A percentile compares a stretch with the other conserved stretches of the same genome.
These are phyloP conservation scores for Fusarium sp. DNA, from an alignment of 2,329 filamentous ascomycete genomes.

Conservation along the genomic window DNA sequence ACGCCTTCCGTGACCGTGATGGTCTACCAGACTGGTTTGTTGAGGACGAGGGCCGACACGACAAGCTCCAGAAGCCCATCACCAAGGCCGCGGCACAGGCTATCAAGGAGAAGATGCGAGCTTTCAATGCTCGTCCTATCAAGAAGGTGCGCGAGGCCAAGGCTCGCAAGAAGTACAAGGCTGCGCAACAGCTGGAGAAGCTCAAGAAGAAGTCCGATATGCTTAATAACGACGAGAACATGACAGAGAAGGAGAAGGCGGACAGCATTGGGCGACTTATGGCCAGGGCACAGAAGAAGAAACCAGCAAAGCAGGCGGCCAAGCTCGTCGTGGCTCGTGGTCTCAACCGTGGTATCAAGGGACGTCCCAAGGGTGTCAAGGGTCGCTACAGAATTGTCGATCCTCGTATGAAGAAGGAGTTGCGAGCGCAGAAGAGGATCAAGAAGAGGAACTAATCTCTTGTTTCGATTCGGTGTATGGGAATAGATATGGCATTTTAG, in stretches of 20 bases:
- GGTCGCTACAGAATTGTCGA: conserved; percentile 98
- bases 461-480: neutral
- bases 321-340: conserved; percentile 91
- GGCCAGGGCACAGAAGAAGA: conserved; percentile 84
- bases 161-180: conserved; percentile 96
- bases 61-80: conserved; percentile 87
- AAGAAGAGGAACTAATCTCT: conserved; percentile 72
- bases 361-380: conserved; percentile 90
- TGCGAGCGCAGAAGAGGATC: conserved; percentile 83
- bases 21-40: conserved; percentile 98
- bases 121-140: conserved; percentile 94
- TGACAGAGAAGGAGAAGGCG: conserved; percentile 97
- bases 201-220: conserved; percentile 96
- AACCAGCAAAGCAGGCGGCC: conserved; percentile 81
- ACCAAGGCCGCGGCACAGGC: conserved; percentile 88
- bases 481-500: conserved; percentile 28
- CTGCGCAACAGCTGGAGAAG: conserved; percentile 90
- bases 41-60: conserved; percentile 88
- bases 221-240: conserved; percentile 86
- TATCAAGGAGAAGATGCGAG: conserved; percentile 93
- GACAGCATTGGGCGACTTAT: conserved; percentile 84
- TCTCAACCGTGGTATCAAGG: conserved; percentile 84
- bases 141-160: conserved; percentile 99
- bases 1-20: conserved; percentile 88
- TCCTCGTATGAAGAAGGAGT: conserved; percentile 94